These are phyloP conservation scores for Sisymbrium altissimum DNA, from an alignment of 345 rosid genomes.

Conservation along the genomic window DNA sequence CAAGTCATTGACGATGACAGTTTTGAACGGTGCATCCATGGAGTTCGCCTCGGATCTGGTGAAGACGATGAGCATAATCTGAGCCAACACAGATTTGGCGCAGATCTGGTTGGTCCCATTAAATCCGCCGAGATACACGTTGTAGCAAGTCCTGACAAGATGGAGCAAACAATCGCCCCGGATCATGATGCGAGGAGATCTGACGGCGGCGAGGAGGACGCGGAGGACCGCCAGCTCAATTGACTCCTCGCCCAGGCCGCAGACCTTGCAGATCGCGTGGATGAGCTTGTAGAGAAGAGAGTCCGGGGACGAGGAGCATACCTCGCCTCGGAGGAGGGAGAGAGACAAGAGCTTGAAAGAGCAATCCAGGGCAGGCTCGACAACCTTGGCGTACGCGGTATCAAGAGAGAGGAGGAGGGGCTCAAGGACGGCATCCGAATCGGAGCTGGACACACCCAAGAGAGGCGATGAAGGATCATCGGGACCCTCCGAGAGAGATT, in stretches of 20 bases:
- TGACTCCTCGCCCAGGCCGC: constrained; percentile 69
- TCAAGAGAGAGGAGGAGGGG: constrained; percentile 75
- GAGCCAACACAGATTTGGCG: constrained; percentile 88
- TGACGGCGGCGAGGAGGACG: constrained; percentile 70
- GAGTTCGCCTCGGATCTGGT: constrained; percentile 72
- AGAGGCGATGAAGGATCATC: constrained; percentile 52
- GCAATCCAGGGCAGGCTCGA: constrained; percentile 85
- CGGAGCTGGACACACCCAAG: constrained; percentile 57
- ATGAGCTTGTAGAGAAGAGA: constrained; percentile 42
- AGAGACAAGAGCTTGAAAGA: constrained; percentile 68
- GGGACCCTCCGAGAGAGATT: constrained; percentile 43
- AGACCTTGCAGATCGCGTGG: constrained; percentile 54
- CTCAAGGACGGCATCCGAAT: constrained; percentile 53
- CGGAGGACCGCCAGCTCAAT: constrained; percentile 72
- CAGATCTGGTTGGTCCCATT: constrained; percentile 94
- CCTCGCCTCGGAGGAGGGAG: constrained; percentile 63
- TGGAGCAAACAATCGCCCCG: constrained; percentile 79
- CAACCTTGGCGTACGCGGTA: constrained; percentile 62
- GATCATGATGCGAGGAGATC: constrained; percentile 66
- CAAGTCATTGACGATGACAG: constrained; percentile 62
- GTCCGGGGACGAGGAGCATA: constrained; percentile 34
- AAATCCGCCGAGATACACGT: constrained; percentile 77
- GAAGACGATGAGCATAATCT: constrained; percentile 73
- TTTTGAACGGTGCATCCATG: constrained; percentile 46
- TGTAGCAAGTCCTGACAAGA: constrained; percentile 82